Evolutionary conservation across 495 filamentous ascomycete species (phyloP).

Genomic region (Talaromyces thailandensis): DNA sequence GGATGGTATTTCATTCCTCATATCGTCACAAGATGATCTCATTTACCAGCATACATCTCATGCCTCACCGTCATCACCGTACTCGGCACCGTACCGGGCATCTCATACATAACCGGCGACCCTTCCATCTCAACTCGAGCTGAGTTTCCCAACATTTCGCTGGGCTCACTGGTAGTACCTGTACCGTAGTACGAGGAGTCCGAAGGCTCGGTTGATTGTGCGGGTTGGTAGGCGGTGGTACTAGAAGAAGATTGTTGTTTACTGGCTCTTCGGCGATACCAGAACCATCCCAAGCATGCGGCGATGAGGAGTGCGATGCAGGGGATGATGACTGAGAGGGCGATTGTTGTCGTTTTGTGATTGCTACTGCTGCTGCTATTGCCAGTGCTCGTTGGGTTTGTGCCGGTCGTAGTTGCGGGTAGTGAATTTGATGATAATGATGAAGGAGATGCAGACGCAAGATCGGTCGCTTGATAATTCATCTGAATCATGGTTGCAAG

Average conservation of each 20-base stretch:
- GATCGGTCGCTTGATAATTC: not conserved
- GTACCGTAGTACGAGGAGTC: not conserved
- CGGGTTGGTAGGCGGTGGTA: not conserved
- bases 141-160: not conserved
- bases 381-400: not conserved
- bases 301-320: not conserved
- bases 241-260: not conserved
- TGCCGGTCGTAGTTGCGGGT: not conserved
- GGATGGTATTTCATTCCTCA: too few species aligned
- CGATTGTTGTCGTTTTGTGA: slow-evolving; percentile 1
- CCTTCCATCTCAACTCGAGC: not conserved
- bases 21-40: not conserved
- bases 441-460: not conserved
- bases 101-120: not conserved
- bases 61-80: not conserved
- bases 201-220: not conserved
- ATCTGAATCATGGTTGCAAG: not conserved
- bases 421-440: not conserved
- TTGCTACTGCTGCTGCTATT: not conserved
- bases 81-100: not conserved
- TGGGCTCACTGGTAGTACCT: not conserved
- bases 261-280: not conserved
- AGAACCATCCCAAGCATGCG: not conserved
- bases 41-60: not conserved
- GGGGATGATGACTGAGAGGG: not conserved